Evolutionary conservation across 2,329 filamentous ascomycete genomes (phyloP), one percentile per base, ranked within the genome.

Genomic region (Fusarium drepaniforme): DNA sequence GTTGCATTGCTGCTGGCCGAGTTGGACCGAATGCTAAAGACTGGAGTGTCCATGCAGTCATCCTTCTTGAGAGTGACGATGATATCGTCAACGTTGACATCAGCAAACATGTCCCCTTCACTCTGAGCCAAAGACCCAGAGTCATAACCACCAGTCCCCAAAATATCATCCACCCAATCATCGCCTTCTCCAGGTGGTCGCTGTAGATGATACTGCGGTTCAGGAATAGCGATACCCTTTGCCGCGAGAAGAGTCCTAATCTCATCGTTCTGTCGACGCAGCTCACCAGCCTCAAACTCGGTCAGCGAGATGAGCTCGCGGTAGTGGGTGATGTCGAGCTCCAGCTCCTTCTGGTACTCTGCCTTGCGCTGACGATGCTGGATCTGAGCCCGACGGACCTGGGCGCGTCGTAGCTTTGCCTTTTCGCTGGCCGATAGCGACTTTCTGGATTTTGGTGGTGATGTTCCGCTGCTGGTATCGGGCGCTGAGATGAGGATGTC

Each of bases 321-420:
- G 66, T 88, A 83, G 71, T 83, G 82, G 16, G 84, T 82, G 21
- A 88, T 81, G 74, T 90, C 88, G 70, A 85, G 81, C 82, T 90
- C 88, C 35, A 90, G 85, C 81, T 89, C 83, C 76, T 85, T 86
- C 72, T 87, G 84, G 77, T 90, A 89, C 78, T 89, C 86, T 61
- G 86, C 87, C 76, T 90, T 90, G 76, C 88, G 87, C 78, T 88
- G 86, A 18, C 88, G 87, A 75, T 90, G 88, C 77, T 89, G 85
- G 42, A 86, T 85, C 82, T 90, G 88, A 3, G 88, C 88, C 25
- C 83, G 84, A 4, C 88, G 82, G 62, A 90, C 88, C 72, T 90
- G 88, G 4, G 85, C 85, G 0, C 88, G 85, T 6, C 88, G 86
- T 18, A 83, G 71, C 75, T 86, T 83, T 25, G 86, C 82, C 78